Conservation (phyloP, 2,329 filamentous ascomycete species). For the Tricladium varicosporioides region DNA sequence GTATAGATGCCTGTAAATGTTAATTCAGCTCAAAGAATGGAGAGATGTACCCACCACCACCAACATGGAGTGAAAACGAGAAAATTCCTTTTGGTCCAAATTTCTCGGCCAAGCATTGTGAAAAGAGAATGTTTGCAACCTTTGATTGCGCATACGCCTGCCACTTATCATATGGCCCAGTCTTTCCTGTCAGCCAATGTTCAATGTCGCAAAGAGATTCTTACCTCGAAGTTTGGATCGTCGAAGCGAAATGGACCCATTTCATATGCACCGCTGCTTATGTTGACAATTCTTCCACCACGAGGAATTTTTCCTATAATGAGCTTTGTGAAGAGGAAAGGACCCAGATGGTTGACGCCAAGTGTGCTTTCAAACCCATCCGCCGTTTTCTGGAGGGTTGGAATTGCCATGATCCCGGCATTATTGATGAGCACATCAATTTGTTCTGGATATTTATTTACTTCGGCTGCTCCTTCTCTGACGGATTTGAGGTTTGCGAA, state of each 20-base stretch:
- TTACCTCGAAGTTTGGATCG: not conserved
- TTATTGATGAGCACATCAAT: constrained; percentile 23
- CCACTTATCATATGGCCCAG: constrained; percentile 24
- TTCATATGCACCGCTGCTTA: too few species aligned
- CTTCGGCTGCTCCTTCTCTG: constrained; percentile 20
- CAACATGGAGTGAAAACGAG: constrained; percentile 31
- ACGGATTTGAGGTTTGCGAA: constrained; percentile 25
- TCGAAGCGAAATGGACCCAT: not conserved
- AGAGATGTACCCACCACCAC: too few species aligned
- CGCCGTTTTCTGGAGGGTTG: constrained; percentile 15
- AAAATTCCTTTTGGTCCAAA: constrained; percentile 28
- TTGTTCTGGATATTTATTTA: not conserved
- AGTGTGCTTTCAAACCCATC: constrained; percentile 51
- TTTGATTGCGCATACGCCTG: constrained; percentile 43
- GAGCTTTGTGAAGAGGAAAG: constrained; percentile 52
- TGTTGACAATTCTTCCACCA: not conserved
- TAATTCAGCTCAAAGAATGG: too few species aligned
- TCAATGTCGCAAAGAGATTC: too few species aligned
- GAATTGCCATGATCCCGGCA: constrained; percentile 17
- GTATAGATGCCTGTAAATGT: too few species aligned
- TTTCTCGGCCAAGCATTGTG: constrained; percentile 30
- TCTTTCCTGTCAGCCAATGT: too few species aligned
- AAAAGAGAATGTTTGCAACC: constrained; percentile 41
- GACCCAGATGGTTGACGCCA: constrained; percentile 49
- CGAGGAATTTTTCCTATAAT: constrained; percentile 31